Conservation (phyloP, 305 asterid genomes). For the Fraxinus albicans region DNA sequence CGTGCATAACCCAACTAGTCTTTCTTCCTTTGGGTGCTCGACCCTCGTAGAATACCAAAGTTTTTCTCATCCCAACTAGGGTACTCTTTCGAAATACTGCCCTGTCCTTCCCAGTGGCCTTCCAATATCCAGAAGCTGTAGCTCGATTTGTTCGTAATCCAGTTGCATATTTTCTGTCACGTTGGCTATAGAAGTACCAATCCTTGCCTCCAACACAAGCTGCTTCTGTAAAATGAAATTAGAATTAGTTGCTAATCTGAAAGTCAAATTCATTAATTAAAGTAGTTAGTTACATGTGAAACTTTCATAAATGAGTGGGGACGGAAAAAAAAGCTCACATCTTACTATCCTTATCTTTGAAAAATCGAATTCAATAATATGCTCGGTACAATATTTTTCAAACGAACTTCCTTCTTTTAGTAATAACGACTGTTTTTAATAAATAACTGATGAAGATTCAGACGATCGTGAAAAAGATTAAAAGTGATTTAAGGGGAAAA, state of each 20-base stretch:
- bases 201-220: constrained; percentile 86
- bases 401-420: neutral
- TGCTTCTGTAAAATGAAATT: constrained; percentile 31
- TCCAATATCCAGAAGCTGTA: constrained; percentile 85
- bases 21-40: constrained; percentile 80
- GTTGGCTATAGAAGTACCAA: constrained; percentile 80
- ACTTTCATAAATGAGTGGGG: neutral
- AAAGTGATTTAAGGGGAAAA: neutral
- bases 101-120: constrained; percentile 93
- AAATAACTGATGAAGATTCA: neutral
- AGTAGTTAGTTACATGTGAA: neutral
- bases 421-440: neutral
- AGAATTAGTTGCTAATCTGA: neutral
- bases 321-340: neutral
- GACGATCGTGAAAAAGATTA: neutral
- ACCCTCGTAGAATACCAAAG: constrained; percentile 71
- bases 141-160: constrained; percentile 86
- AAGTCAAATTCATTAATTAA: neutral
- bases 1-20: constrained; percentile 78
- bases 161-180: constrained; percentile 84
- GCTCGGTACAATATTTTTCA: neutral
- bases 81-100: constrained; percentile 44
- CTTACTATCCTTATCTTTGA: neutral
- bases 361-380: neutral
- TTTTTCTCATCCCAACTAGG: constrained; percentile 71